A percentile compares a stretch with the other conserved stretches of the same genome.
phyloP scores from a whole-genome alignment of 306 rosid genomes.

The Medicago lupulina region DNA sequence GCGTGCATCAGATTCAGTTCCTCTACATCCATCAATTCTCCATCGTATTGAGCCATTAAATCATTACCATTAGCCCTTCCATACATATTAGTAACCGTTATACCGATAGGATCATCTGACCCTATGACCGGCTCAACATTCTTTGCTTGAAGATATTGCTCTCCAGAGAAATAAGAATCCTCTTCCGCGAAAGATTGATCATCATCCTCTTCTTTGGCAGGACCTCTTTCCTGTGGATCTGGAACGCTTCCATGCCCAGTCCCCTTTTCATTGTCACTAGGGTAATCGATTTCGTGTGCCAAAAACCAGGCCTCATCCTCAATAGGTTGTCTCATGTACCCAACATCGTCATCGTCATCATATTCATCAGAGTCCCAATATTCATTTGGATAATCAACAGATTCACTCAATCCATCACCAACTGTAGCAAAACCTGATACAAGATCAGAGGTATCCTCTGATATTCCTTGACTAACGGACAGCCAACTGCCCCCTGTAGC shows the following conservation, averaged over 20 bases:
- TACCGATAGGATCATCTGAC: conserved; percentile 75
- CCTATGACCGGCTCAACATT: conserved; percentile 69
- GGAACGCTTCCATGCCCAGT: conserved; percentile 87
- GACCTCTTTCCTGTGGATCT: conserved; percentile 79
- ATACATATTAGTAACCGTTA: conserved; percentile 72
- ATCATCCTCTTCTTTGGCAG: conserved; percentile 87
- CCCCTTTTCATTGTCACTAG: conserved; percentile 97
- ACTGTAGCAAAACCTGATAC: conserved; percentile 98
- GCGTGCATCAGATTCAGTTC: conserved; percentile 84
- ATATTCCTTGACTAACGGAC: conserved; percentile 93
- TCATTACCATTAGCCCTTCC: conserved; percentile 70
- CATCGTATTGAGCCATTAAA: conserved; percentile 84
- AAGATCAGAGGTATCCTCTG: conserved; percentile 93
- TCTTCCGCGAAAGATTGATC: conserved; percentile 98
- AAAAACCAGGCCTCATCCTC: conserved; percentile 99
- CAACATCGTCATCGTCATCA: conserved; percentile 92
- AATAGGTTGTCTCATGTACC: conserved; percentile 98
- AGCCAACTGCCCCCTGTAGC: conserved; percentile 86
- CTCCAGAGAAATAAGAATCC: conserved; percentile 93
- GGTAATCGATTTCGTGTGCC: conserved; percentile 99
- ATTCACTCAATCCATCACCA: conserved; percentile 93
- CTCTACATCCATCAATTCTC: conserved; percentile 89
- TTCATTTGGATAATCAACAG: conserved; percentile 88
- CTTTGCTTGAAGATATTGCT: conserved; percentile 77
- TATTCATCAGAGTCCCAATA: conserved; percentile 99